phyloP scores from a whole-genome alignment of 169 alveolate genomes.

The Eimeria tenella region DNA sequence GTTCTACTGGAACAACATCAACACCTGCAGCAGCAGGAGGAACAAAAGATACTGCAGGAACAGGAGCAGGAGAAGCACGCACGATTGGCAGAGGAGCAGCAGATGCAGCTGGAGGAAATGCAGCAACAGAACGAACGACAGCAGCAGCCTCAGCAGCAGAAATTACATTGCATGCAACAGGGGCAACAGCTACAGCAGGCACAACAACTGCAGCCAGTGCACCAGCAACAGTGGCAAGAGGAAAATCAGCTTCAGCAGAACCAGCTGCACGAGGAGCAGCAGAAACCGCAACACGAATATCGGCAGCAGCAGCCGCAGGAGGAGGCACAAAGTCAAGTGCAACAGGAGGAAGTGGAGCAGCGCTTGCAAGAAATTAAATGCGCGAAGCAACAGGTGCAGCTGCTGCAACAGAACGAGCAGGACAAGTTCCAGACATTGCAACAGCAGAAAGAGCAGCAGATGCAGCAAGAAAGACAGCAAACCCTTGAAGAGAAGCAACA shows the following conservation, averaged over 20 bases:
- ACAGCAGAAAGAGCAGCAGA: too few species aligned
- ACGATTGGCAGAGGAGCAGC: conserved; percentile 12
- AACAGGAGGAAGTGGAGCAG: background rate
- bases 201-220: background rate
- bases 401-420: too few species aligned
- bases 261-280: background rate
- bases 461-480: background rate
- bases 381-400: too few species aligned
- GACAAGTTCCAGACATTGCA: too few species aligned
- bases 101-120: background rate
- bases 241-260: background rate
- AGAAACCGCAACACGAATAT: background rate
- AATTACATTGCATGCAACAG: background rate
- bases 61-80: background rate
- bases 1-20: background rate
- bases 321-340: background rate
- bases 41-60: background rate
- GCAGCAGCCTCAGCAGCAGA: background rate
- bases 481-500: background rate
- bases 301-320: background rate
- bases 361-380: background rate
- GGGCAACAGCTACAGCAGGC: background rate
- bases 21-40: background rate
- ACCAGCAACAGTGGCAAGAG: background rate
- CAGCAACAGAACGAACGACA: background rate